phyloP scores from a whole-genome alignment of 148 eudicot genomes.

The Nepenthes mirabilis region DNA sequence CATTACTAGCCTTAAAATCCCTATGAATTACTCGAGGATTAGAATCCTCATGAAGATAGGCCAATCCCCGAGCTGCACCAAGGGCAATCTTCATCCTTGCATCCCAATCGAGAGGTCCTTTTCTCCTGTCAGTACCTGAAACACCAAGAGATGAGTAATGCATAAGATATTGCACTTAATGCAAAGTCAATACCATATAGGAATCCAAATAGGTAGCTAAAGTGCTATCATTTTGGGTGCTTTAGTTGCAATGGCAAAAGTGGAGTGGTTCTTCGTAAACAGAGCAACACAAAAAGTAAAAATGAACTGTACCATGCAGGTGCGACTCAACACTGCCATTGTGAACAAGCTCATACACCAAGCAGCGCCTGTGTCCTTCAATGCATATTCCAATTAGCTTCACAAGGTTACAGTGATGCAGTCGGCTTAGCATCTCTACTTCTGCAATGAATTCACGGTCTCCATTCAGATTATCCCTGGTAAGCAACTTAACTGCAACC shows the following conservation, averaged over 20 bases:
- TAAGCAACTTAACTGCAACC: constrained; percentile 91
- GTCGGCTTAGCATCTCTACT: constrained; percentile 93
- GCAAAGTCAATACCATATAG: neutral
- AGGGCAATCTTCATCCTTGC: constrained; percentile 92
- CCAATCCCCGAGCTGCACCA: constrained; percentile 97
- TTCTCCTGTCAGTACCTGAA: constrained; percentile 56
- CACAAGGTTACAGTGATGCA: constrained; percentile 97
- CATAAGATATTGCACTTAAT: neutral
- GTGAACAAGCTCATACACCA: constrained; percentile 83
- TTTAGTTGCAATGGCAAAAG: neutral
- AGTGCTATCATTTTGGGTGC: neutral
- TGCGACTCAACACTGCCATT: constrained; percentile 99
- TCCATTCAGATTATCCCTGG: constrained; percentile 69
- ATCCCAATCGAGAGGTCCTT: constrained; percentile 89
- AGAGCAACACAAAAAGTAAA: neutral
- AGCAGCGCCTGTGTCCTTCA: constrained; percentile 74
- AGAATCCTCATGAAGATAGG: constrained; percentile 98
- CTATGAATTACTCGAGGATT: constrained; percentile 98
- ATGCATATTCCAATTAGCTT: constrained; percentile 91
- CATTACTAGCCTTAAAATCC: constrained; percentile 92
- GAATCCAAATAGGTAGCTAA: neutral
- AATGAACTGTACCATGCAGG: constrained; percentile 47
- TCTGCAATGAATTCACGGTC: constrained; percentile 91
- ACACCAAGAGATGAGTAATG: neutral
- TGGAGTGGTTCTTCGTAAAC: neutral